These are phyloP conservation scores for Saccharomycopsis hybrid DNA, from an alignment of 1,139 yeast species.

Conservation along the genomic window DNA sequence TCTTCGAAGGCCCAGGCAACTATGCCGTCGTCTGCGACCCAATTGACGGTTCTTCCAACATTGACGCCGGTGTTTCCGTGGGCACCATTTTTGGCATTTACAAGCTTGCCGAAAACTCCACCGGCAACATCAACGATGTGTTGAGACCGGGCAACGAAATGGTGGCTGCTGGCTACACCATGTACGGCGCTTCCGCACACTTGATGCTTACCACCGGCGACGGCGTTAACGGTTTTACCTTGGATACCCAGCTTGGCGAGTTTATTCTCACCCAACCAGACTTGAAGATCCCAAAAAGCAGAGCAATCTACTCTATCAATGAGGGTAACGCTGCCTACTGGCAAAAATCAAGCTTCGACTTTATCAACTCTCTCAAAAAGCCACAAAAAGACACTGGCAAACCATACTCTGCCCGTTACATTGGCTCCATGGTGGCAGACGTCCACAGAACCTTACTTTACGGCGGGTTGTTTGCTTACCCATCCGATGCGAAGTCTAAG, in stretches of 20 bases:
- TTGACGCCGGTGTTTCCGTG: slow-evolving; percentile 98
- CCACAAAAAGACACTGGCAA: slow-evolving; percentile 66
- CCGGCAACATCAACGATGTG: slow-evolving; percentile 84
- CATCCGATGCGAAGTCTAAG: slow-evolving; percentile 84
- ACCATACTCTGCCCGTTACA: slow-evolving; percentile 90
- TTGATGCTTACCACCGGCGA: slow-evolving; percentile 85
- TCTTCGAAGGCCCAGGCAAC: slow-evolving; percentile 78
- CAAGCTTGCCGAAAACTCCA: slow-evolving; percentile 62
- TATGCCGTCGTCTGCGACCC: slow-evolving; percentile 98
- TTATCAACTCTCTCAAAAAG: slow-evolving; percentile 67
- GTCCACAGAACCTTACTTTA: slow-evolving; percentile 93
- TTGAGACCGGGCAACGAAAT: slow-evolving; percentile 86
- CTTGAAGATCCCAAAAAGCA: slow-evolving; percentile 56
- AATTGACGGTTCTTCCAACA: slow-evolving; percentile 92
- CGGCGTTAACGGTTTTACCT: slow-evolving; percentile 92
- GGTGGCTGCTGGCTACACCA: slow-evolving; percentile 97
- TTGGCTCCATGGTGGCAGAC: slow-evolving; percentile 99
- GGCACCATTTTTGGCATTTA: slow-evolving; percentile 96
- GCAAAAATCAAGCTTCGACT: slow-evolving; percentile 64
- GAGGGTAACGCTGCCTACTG: slow-evolving; percentile 92
- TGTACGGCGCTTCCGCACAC: slow-evolving; percentile 99
- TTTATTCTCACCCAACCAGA: slow-evolving; percentile 87
- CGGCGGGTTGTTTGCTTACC: slow-evolving; percentile 94
- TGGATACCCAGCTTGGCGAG: slow-evolving; percentile 90
- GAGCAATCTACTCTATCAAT: slow-evolving; percentile 83